Percentiles rank a stretch among this genome's conserved stretches.
Conservation (phyloP, 805 yeast species). For the Tetrapisispora namnaoensis region DNA sequence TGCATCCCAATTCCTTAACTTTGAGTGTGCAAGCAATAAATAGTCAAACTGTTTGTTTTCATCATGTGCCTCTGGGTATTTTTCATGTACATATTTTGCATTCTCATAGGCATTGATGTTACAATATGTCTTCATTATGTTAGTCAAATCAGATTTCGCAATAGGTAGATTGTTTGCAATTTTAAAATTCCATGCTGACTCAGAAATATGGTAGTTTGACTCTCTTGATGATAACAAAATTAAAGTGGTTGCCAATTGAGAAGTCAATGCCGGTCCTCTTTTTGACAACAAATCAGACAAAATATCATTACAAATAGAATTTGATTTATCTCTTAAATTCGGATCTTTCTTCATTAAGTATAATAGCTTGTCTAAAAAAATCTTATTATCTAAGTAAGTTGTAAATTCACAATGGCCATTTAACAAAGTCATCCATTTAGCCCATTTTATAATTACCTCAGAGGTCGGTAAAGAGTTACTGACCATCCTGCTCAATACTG, state of each 20-base stretch:
- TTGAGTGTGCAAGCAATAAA: slow-evolving; percentile 38
- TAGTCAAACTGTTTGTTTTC: slow-evolving; percentile 39
- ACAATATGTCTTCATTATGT: slow-evolving; percentile 18
- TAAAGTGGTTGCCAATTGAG: slow-evolving; percentile 24
- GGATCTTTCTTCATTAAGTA: slow-evolving; percentile 9
- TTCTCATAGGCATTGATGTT: slow-evolving; percentile 11
- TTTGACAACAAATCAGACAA: not conserved
- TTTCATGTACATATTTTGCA: slow-evolving; percentile 31
- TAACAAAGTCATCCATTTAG: slow-evolving; percentile 14
- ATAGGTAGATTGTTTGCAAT: slow-evolving; percentile 11
- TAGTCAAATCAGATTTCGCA: slow-evolving; percentile 14
- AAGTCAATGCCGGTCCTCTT: slow-evolving; percentile 16
- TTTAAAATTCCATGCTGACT: slow-evolving; percentile 29
- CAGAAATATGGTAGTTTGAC: slow-evolving; percentile 9
- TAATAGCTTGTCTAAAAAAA: slow-evolving; percentile 13
- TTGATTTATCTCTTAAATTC: not conserved
- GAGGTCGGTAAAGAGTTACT: not conserved
- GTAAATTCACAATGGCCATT: slow-evolving; percentile 23
- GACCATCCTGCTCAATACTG: slow-evolving; percentile 8
- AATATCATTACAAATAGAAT: not conserved
- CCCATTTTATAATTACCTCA: slow-evolving; percentile 17
- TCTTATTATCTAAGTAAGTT: slow-evolving; percentile 12
- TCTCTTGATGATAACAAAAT: slow-evolving; percentile 13
- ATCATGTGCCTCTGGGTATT: slow-evolving; percentile 34
- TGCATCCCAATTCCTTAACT: slow-evolving; percentile 40